Base-by-base conservation (phyloP, 768 basidiomycete genomes). In the Lyophyllum shimeji region DNA sequence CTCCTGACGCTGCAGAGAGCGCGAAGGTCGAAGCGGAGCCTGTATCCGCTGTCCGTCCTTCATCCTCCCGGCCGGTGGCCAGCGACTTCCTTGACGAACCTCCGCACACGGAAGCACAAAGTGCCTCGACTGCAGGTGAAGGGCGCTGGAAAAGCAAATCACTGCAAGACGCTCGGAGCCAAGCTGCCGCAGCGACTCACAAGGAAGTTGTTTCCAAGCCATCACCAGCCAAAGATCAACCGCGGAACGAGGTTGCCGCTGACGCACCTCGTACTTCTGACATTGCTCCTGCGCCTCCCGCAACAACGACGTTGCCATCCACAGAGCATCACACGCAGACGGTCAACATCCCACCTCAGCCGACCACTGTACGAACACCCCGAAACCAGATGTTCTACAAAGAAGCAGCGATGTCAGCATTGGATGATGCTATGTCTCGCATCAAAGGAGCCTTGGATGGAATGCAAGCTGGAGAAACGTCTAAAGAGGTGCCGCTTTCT, bases 341-440 rank as follows among this genome's bases (percentile, higher is more conserved):
- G 13, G 57, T 67, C 13, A 63, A 60, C 17, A 54, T 67, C 15
- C 58, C 69, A 29, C 52, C 68, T 18, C 67, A 68, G 46, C 43
- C 60, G 6, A 62, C 57, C 42, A 54, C 60, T 6, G 70, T 66
- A 48, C 74, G 74, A 20, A 71, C 71, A 18, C 69, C 72, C n/a
- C 76, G 81, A 40, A 66, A 48, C 21, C 76, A 77, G 58, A 61
- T 68, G 7, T 75, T 72, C 42, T 77, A 79, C 67, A 79, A 76
- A 57, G 81, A 81, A 60, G 74, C 81, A 21, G 65, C 75, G 8
- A 90, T 92, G 83, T 86, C 89, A 2, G 81, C 90, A 17, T 71
- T 93, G 58, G 84, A 90, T 64, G 90, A 94, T 65, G 82, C 84
- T 24, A 91, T 94, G 82, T 90, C 89, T 6, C 83, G 92, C 40